Base-by-base conservation (phyloP, 2,329 filamentous ascomycete genomes). In the Trichoderma atroviride region DNA sequence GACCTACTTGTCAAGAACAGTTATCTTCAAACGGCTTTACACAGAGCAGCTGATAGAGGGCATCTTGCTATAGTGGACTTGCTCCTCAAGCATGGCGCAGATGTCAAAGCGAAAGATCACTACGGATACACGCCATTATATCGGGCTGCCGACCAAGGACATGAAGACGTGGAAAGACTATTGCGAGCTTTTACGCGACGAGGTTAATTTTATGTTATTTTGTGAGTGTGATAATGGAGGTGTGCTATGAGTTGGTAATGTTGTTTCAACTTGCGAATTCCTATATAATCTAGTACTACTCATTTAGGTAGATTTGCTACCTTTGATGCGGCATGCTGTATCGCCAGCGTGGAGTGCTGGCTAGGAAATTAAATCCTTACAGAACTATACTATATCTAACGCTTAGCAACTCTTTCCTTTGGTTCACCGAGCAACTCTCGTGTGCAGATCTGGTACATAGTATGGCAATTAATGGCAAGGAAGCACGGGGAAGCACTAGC, bases 1-100 rank as follows among this genome's bases (percentile, higher is more conserved):
- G 50, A 65, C 22, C 16, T 65, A 33, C 22, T 29, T 40, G 50
- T 47, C 22, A 47, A 24, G n/a, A 43, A 57, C n/a, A 65, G 50
- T 29, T 57, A 57, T 10, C 62, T 66, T n/a, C 62, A 66, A 31
- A 66, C 62, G n/a, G 50, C 50, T 57, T 66, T 66, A 33, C 62
- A 66, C 13, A 47, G 52, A 57, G 62, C 50, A 22, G 50, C 31
- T 9, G 43, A 57, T 52, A 55, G 33, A 37, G 62, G 62, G 37
- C 37, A 56, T 16, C 33, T 63, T 13, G n/a, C 59, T n/a, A 43
- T 63, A 22, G 59, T 63, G 19, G 35, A 62, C 19, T 31, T 62
- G 33, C 59, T 63, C 24, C 37, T 63, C 1, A 31, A 43, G 40
- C 59, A 63, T 50, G 59, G 59, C 5, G 59, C 59, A 24, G 47